Evolutionary conservation across 2,329 filamentous ascomycete genomes (phyloP).

Genomic region (Furcasterigmium sp.): DNA sequence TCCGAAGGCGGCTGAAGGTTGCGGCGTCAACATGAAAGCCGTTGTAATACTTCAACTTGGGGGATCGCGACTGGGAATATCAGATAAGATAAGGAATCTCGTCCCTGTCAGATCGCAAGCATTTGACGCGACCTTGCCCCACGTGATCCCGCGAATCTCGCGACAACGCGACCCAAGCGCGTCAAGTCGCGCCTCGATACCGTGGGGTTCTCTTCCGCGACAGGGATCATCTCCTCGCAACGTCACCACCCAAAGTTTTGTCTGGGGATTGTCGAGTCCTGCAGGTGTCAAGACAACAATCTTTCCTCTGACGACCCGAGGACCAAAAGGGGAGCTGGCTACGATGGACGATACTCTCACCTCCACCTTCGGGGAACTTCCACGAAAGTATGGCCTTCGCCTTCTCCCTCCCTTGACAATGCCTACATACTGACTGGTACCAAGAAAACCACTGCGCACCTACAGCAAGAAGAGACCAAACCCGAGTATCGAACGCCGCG

Average conservation of each 20-base stretch:
- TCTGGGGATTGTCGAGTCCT: too few species aligned
- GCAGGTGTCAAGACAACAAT: too few species aligned
- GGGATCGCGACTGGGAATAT: not conserved
- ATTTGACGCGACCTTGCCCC: not conserved
- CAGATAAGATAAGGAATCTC: constrained; percentile 1
- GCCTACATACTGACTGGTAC: not conserved
- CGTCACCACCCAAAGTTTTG: too few species aligned
- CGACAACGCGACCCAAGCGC: constrained; percentile 1
- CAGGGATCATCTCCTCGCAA: too few species aligned
- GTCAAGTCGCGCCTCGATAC: not conserved
- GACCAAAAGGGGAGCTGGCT: too few species aligned
- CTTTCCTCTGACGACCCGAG: too few species aligned
- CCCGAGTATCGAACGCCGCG: not conserved
- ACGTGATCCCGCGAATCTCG: constrained; percentile 2
- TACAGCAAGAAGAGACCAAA: constrained; percentile 2
- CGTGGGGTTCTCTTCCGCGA: too few species aligned
- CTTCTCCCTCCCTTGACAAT: too few species aligned
- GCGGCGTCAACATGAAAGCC: not conserved
- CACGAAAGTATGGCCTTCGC: too few species aligned
- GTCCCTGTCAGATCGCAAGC: too few species aligned
- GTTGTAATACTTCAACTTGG: not conserved
- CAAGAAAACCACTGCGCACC: constrained; percentile 1
- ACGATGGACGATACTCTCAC: too few species aligned
- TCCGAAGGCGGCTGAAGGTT: constrained; percentile 6
- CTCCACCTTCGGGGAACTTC: too few species aligned